Evolutionary conservation across 2,329 filamentous ascomycete genomes (phyloP), one percentile per base, ranked within the genome.

Genomic region (Claviceps africana): DNA sequence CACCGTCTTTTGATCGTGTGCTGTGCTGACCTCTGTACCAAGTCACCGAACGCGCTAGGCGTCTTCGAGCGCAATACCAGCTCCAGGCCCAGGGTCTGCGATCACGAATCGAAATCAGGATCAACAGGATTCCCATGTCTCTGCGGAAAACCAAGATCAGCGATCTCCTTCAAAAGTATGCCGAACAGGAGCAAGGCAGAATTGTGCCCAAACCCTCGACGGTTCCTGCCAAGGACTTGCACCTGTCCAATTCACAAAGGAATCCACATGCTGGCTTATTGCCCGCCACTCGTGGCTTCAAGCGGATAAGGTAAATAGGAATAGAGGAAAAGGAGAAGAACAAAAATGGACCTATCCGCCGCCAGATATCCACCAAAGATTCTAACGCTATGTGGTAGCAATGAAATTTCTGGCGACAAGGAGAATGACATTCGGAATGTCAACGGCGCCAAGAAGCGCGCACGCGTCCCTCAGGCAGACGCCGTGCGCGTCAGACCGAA

Each of bases 41-140:
- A 95, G 89, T 95, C 58, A 89, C 87, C 19, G 86, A 94, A 70
- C 82, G 90, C 65, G 87, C 88, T 56, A 81, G 91, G 60, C 89
- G 91, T 67, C 75, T 97, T 55, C 82, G 90, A 61, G 85, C 90
- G 7, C 89, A 95, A 65, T 95, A 94, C 71, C 84, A 85, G 54
- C 77, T 94, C 10, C 90, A 95, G 67, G 86, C 89, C 22, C 86
- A 91, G 66, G 86, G 86, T 56, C 77, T 97, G 40, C 81, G 86
- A 55, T 83, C 88, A 55, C 84, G 91, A 55, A 84, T 98, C 50
- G 90, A 96, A 67, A 86, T 95, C 70, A 86, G 93, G 69, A 79
- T 97, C 66, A 95, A 96, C 65, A 83, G 93, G 51, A 93, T 97
- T 50, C 93, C 93, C 8, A 78, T 81, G 60, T 77, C 83, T 17